phyloP scores from a whole-genome alignment of 1,139 yeast species.

The Suhomyces taliae region DNA sequence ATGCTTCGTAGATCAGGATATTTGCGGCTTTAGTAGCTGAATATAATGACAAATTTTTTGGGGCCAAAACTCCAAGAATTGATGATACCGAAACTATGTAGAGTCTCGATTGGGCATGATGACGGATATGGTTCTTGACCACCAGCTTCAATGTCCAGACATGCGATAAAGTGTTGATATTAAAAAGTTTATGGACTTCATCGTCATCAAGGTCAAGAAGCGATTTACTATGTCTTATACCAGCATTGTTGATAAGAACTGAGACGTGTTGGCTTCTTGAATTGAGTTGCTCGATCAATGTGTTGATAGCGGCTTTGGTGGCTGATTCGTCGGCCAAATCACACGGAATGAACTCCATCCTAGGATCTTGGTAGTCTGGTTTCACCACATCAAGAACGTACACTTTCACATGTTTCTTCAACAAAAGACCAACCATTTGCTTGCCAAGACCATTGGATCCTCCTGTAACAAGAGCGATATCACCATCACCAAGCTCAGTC shows the following conservation, averaged over 20 bases:
- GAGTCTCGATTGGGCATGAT: slow-evolving; percentile 20
- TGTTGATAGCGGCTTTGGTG: slow-evolving; percentile 22
- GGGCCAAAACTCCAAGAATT: slow-evolving; percentile 69
- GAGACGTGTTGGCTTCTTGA: slow-evolving; percentile 37
- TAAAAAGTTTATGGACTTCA: slow-evolving; percentile 39
- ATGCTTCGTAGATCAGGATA: slow-evolving; percentile 58
- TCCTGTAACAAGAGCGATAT: slow-evolving; percentile 59
- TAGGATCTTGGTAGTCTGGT: slow-evolving; percentile 21
- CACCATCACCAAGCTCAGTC: slow-evolving; percentile 14
- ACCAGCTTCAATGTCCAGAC: slow-evolving; percentile 49
- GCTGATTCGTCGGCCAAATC: slow-evolving; percentile 47
- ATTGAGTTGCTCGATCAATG: slow-evolving; percentile 30
- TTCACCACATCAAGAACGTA: slow-evolving; percentile 48
- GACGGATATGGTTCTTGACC: slow-evolving; percentile 25
- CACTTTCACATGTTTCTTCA: slow-evolving; percentile 34
- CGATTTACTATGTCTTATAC: slow-evolving; percentile 53
- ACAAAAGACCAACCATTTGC: slow-evolving; percentile 39
- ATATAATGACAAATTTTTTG: slow-evolving; percentile 63
- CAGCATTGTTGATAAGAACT: slow-evolving; percentile 74
- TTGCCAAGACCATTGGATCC: slow-evolving; percentile 64
- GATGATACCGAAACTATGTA: slow-evolving; percentile 69
- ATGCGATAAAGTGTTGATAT: slow-evolving; percentile 60
- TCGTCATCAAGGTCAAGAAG: slow-evolving; percentile 36
- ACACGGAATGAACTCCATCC: slow-evolving; percentile 40
- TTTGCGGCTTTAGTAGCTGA: slow-evolving; percentile 68